Base-by-base conservation (phyloP, 805 yeast genomes). In the Wickerhamomyces xylosicus region DNA sequence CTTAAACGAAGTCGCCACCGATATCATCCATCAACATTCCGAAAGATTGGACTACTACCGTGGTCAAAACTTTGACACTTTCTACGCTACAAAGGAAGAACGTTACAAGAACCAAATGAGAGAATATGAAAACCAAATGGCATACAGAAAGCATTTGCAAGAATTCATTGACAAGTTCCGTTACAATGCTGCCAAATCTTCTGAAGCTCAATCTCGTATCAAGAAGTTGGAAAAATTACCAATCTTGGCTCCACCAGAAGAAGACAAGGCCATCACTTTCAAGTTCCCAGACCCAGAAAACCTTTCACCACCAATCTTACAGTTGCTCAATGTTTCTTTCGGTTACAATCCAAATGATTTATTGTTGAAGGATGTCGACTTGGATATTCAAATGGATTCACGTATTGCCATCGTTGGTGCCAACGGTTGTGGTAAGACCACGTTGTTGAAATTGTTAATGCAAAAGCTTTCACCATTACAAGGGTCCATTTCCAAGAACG, bases 401-500 rank as follows among this genome's bases (percentile, higher is more conserved):
- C 74, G 99, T 60, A 84, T 92, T 52, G 98, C 97, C 0, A 69
- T 92, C 43, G 95, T 92, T 43, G 99, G 99, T 72, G 97, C 97
- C 43, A 92, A 92, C 59, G 99, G 99, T 67, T 85, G 96, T 57
- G 99, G 99, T 83, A 92, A 92, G 61, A 89, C 98, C 10, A 92
- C 99, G 3, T 67, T 92, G 45, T 71, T 92, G 56, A 90, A 90
- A 59, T 66, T 92, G 33, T 67, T 92, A 50, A 79, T 89, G 75
- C 96, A 85, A 46, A 75, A 68, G 47, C 64, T 83, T 38, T 64
- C 66, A 18, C 97, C 98, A 2, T 55, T 77, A 34, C 68, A 64
- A n/a, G 98, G 98, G 40, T 69, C 72, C 40, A 81, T 89, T 17
- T 72, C 85, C 18, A 75, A 76, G 47, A 89, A 92, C 54, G 81